These are phyloP conservation scores for Lecanicillium sp. DNA, from an alignment of 2,329 filamentous ascomycete genomes.

Conservation along the genomic window DNA sequence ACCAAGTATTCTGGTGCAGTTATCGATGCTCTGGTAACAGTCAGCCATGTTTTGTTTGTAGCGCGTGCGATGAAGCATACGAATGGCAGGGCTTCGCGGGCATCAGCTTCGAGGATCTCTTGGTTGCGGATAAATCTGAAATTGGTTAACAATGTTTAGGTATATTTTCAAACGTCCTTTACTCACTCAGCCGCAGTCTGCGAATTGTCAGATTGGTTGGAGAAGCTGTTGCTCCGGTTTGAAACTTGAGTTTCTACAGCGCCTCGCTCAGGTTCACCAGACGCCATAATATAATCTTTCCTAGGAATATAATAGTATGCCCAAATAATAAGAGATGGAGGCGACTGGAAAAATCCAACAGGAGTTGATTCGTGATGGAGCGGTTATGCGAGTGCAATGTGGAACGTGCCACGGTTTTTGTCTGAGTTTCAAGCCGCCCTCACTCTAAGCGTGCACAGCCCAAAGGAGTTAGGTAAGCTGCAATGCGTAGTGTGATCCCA, in stretches of 20 bases:
- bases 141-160: constrained; percentile 3
- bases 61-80: constrained; percentile 38
- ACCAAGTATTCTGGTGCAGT: constrained; percentile 86
- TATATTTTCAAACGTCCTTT: not conserved
- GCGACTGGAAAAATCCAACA: not conserved
- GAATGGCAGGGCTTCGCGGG: constrained; percentile 89
- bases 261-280: constrained; percentile 15
- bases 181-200: constrained; percentile 67
- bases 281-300: not conserved
- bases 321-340: not conserved
- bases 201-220: constrained; percentile 54
- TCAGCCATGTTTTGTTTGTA: constrained; percentile 17
- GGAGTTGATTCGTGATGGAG: not conserved
- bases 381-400: not conserved
- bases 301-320: no score
- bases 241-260: constrained; percentile 17
- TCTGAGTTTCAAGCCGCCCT: not conserved
- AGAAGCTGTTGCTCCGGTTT: constrained; percentile 52
- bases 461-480: constrained; percentile 9
- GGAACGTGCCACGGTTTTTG: not conserved
- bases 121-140: constrained; percentile 79
- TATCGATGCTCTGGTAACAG: constrained; percentile 73
- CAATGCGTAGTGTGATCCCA: not conserved
- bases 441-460: not conserved
- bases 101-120: constrained; percentile 87